Percentiles rank a stretch among this genome's conserved stretches.
Evolutionary conservation across 2,329 filamentous ascomycete species (phyloP).

Genomic region (Aspergillus caelatus): DNA sequence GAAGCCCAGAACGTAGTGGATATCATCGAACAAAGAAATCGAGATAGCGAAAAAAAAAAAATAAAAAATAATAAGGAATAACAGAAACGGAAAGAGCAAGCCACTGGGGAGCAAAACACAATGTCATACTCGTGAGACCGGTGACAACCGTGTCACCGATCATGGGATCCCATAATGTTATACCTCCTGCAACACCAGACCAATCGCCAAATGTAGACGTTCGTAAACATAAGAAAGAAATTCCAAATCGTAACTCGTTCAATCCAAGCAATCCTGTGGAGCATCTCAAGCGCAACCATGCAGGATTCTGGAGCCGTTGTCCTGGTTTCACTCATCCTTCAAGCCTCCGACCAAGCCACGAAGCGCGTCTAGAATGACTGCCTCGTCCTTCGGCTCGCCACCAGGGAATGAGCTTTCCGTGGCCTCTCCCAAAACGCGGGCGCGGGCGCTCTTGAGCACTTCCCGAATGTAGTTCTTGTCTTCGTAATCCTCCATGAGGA

Average conservation of each 20-base stretch:
- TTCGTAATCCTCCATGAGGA: constrained; percentile 49
- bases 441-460: constrained; percentile 46
- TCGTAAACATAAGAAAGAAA: constrained; percentile 17
- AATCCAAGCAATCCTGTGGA: constrained; percentile 8
- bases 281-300: background rate
- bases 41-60: constrained; percentile 16
- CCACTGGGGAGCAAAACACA: constrained; percentile 2
- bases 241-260: constrained; percentile 22
- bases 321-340: constrained; percentile 33
- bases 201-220: constrained; percentile 14
- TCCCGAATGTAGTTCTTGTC: constrained; percentile 50
- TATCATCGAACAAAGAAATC: constrained; percentile 24
- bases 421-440: constrained; percentile 42
- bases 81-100: constrained; percentile 4
- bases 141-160: constrained; percentile 3
- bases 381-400: constrained; percentile 48
- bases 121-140: constrained; percentile 3
- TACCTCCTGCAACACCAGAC: constrained; percentile 16
- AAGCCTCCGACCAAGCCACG: constrained; percentile 43
- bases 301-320: background rate
- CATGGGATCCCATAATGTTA: background rate
- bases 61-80: background rate
- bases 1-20: constrained; percentile 26
- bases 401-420: constrained; percentile 47
- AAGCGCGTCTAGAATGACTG: constrained; percentile 45